A percentile compares a stretch with the other conserved stretches of the same genome.
Conservation (phyloP, 768 basidiomycete genomes). For the Multifurca ochricompacta region DNA sequence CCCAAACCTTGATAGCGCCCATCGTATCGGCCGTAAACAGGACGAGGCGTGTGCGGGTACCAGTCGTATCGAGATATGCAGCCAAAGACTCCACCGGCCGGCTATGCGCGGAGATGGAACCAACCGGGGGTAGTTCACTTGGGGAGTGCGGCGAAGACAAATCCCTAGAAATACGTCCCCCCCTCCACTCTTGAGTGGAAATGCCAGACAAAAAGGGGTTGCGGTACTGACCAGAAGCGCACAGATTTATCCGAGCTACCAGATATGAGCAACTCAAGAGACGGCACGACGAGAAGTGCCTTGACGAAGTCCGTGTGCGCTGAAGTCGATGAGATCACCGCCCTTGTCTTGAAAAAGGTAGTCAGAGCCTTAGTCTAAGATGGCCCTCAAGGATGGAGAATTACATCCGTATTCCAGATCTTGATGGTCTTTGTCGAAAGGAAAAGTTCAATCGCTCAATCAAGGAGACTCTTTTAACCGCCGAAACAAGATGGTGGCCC, state of each 20-base stretch:
- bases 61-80: slow-evolving; percentile 31
- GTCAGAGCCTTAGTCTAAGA: slow-evolving; percentile 4
- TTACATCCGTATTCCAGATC: slow-evolving; percentile 75
- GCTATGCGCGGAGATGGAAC: slow-evolving; percentile 75
- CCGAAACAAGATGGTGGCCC: not conserved
- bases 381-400: slow-evolving; percentile 19
- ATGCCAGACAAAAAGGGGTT: not conserved
- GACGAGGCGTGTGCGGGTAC: slow-evolving; percentile 31
- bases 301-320: slow-evolving; percentile 94
- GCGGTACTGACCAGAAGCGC: slow-evolving; percentile 70
- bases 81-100: slow-evolving; percentile 80
- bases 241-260: slow-evolving; percentile 87
- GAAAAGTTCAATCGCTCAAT: too few species aligned
- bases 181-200: not conserved
- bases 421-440: slow-evolving; percentile 59
- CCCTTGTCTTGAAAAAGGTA: slow-evolving; percentile 47
- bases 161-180: slow-evolving; percentile 44
- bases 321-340: slow-evolving; percentile 57
- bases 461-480: slow-evolving; percentile 4
- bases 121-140: slow-evolving; percentile 42
- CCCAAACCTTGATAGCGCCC: slow-evolving; percentile 83
- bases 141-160: slow-evolving; percentile 39
- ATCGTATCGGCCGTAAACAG: slow-evolving; percentile 89
- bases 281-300: slow-evolving; percentile 61
- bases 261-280: slow-evolving; percentile 63